Percentiles rank a stretch among this genome's conserved stretches.
phyloP scores from a whole-genome alignment of 2,329 filamentous ascomycete species.

The Colletotrichum sp. region DNA sequence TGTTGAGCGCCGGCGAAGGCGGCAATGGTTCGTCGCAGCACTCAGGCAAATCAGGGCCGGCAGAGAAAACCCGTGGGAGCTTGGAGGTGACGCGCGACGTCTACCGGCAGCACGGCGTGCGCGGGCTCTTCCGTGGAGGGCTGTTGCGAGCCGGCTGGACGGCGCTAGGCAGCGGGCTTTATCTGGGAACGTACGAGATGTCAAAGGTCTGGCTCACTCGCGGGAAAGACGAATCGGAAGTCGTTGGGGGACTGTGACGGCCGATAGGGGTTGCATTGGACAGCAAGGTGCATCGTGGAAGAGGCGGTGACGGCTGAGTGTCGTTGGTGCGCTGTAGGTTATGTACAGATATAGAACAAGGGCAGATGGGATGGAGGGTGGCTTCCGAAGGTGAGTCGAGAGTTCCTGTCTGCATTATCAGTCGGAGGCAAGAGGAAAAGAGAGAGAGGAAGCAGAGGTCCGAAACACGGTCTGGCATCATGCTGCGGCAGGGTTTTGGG shows the following conservation, averaged over 20 bases:
- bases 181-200: constrained; percentile 86
- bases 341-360: neutral
- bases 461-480: constrained; percentile 1
- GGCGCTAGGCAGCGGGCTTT: constrained; percentile 80
- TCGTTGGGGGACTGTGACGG: constrained; percentile 33
- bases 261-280: neutral
- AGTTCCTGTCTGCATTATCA: neutral
- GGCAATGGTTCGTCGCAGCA: neutral
- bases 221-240: constrained; percentile 45
- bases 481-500: neutral
- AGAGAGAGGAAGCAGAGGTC: neutral
- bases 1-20: constrained; percentile 67
- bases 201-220: constrained; percentile 68
- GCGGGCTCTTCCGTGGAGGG: constrained; percentile 79
- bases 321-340: neutral
- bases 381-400: neutral
- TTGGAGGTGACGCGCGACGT: constrained; percentile 70
- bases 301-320: neutral
- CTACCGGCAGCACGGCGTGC: constrained; percentile 68
- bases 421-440: neutral
- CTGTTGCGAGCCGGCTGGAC: constrained; percentile 80
- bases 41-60: neutral
- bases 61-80: constrained; percentile 38
- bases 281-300: neutral
- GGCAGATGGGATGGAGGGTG: neutral